Evolutionary conservation across 768 basidiomycete genomes (phyloP), one percentile per base, ranked within the genome.

Genomic region (Naematelia aurantialba): DNA sequence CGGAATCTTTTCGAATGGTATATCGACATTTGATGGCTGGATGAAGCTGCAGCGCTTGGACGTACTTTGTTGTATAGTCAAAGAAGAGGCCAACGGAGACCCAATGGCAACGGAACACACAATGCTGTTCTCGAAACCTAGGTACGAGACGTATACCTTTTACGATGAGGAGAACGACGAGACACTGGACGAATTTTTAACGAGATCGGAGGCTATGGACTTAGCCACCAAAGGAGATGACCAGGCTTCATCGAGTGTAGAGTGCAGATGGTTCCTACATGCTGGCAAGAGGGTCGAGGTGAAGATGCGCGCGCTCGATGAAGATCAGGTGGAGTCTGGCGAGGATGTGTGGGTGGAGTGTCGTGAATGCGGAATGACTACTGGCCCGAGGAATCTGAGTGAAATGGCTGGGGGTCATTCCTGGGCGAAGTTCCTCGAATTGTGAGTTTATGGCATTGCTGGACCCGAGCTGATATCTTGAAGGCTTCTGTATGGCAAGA

Each of bases 11-110:
- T 42, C 55, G 3, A 49, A n/a, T 12, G 57, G 58, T 5, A 29
- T 67, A 1, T 67, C 67, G 19, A 58, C 51, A 12, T 70, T 68
- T 46, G 69, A 67, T 25, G 72, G 72, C 4, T 73, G 67, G 62
- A 54, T 53, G 1, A 39, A 59, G 19, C 55, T 70, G 24, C 71
- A 73, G 45, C 54, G 60, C 29, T 53, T 70, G 29, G 71, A 73
- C 3, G 48, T 55, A 25, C 56, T 73, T 3, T 57, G 34, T 30
- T 65, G 56, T 13, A 59, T 56, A 11, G 65, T 66, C 2, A 21
- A 61, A 2, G 52, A 59, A 8, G 56, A 39, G 56, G n/a, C 10
- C 44, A 62, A 51, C 26, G n/a, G 14, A 27, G 25, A 30, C 13
- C 24, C 52, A 5, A 25, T 3, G 25, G 24, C 13, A 27, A 10